A percentile compares a stretch with the other conserved stretches of the same genome.
Conservation (phyloP, 106 monocot species). For the Ottelia alismoides region DNA sequence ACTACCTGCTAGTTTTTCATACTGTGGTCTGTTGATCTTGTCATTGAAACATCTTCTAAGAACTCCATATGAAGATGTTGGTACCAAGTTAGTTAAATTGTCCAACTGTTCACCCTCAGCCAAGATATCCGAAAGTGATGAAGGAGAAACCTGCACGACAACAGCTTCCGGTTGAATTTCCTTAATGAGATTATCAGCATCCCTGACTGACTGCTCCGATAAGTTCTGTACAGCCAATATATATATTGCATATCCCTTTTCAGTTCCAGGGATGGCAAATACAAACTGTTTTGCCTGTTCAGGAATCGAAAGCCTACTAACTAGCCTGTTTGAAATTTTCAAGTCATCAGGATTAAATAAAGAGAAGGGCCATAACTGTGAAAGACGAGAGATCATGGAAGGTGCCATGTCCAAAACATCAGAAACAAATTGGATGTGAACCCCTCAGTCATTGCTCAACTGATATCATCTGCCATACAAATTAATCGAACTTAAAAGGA, state of each 20-base stretch:
- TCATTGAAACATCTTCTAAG: conserved; percentile 55
- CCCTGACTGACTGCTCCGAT: conserved; percentile 52
- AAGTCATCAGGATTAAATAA: conserved; percentile 54
- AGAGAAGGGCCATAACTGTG: conserved; percentile 90
- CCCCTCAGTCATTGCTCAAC: too few relatives aligned
- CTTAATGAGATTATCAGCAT: conserved; percentile 57
- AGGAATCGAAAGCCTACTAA: conserved; percentile 43
- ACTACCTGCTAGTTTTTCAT: conserved; percentile 59
- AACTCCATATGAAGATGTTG: conserved; percentile 66
- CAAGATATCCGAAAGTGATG: conserved; percentile 49
- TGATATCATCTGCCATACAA: too few relatives aligned
- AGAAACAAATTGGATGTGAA: too few relatives aligned
- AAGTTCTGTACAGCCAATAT: conserved; percentile 54
- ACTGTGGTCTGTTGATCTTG: conserved; percentile 53
- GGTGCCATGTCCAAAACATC: too few relatives aligned
- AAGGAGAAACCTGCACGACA: conserved; percentile 40
- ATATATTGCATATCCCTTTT: conserved; percentile 36
- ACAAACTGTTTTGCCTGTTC: conserved; percentile 71
- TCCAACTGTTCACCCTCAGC: conserved; percentile 31
- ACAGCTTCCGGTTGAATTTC: conserved; percentile 64
- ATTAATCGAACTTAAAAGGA: too few relatives aligned
- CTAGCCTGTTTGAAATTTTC: conserved; percentile 39
- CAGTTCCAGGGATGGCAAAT: conserved; percentile 45
- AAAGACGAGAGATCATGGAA: too few relatives aligned
- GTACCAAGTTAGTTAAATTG: conserved; percentile 24